Evolutionary conservation across 2,329 filamentous ascomycete species (phyloP).

Genomic region (Monilinia vaccinii-corymbosi): DNA sequence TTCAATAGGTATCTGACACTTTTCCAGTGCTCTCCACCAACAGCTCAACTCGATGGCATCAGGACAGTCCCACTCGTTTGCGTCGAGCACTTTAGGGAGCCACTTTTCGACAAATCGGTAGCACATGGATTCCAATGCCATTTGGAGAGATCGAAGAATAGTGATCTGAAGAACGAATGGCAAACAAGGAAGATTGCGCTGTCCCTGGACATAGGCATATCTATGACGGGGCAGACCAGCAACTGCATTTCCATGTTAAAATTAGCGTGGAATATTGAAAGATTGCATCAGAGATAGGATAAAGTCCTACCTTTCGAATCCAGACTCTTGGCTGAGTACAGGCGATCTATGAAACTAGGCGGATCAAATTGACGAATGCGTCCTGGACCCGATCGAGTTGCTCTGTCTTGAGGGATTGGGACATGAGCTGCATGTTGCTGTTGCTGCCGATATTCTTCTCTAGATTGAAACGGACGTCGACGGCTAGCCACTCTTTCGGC

Average conservation of each 20-base stretch:
- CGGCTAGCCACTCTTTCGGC: background rate
- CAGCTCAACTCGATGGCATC: constrained; percentile 14
- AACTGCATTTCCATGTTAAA: background rate
- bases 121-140: constrained; percentile 13
- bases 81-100: constrained; percentile 12
- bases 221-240: too few relatives aligned
- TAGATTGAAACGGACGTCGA: background rate
- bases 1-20: constrained; percentile 11
- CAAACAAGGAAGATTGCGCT: constrained; percentile 7
- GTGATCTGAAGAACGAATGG: constrained; percentile 15
- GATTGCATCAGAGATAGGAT: background rate
- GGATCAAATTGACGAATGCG: background rate
- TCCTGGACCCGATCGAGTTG: background rate
- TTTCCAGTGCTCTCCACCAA: constrained; percentile 11
- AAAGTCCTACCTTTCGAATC: background rate
- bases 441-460: background rate
- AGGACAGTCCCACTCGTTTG: constrained; percentile 12
- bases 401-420: background rate
- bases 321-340: background rate
- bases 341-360: background rate
- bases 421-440: background rate
- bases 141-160: constrained; percentile 12
- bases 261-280: background rate
- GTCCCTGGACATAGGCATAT: background rate
- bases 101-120: constrained; percentile 15